phyloP scores from a whole-genome alignment of 2,329 filamentous ascomycete species.

The Periconia sp. region DNA sequence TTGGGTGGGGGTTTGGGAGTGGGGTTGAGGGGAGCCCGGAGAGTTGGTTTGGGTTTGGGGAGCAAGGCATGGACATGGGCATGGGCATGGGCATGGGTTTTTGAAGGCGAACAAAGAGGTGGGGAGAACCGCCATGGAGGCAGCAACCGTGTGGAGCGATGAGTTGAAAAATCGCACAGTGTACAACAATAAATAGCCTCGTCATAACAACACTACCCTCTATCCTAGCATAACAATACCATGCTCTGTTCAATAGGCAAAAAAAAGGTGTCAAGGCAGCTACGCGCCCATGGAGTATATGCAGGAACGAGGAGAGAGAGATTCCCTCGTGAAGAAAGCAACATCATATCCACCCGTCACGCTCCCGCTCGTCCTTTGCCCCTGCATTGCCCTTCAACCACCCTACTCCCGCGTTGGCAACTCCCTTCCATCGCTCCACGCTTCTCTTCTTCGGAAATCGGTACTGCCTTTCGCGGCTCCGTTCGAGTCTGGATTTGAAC shows the following conservation, averaged over 20 bases:
- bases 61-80: too few species aligned
- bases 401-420: slow-evolving; percentile 40
- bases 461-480: slow-evolving; percentile 38
- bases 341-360: slow-evolving; percentile 34
- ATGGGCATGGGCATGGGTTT: background rate
- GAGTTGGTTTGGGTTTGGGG: slow-evolving; percentile 17
- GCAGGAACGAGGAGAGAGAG: too few species aligned
- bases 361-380: slow-evolving; percentile 33
- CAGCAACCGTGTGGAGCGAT: too few species aligned
- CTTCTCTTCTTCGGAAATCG: slow-evolving; percentile 41
- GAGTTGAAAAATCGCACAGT: too few species aligned
- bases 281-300: too few species aligned
- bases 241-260: too few species aligned
- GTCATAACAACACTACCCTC: too few species aligned
- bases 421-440: slow-evolving; percentile 41
- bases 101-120: background rate
- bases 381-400: slow-evolving; percentile 41
- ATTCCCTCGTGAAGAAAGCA: too few species aligned
- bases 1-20: slow-evolving; percentile 12
- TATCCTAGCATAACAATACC: too few species aligned
- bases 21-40: slow-evolving; percentile 12
- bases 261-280: too few species aligned
- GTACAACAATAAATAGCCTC: too few species aligned
- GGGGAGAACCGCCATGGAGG: too few species aligned
- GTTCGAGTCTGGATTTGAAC: slow-evolving; percentile 40